phyloP scores from a whole-genome alignment of 2,329 filamentous ascomycete species.

The Penicillium corylophilum region DNA sequence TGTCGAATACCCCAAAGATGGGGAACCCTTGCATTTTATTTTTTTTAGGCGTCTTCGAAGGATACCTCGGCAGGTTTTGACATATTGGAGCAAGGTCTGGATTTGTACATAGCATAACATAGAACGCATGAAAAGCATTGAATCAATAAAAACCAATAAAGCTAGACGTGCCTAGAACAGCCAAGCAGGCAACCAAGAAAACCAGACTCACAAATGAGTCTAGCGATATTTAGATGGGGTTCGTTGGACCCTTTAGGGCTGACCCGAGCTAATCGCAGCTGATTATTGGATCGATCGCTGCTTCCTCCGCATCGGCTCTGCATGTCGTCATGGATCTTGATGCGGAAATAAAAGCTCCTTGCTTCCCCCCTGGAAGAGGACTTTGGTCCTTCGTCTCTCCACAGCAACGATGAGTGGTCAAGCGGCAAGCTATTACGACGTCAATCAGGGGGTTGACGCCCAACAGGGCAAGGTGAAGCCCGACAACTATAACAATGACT shows the following conservation, averaged over 20 bases:
- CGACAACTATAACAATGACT: constrained; percentile 11
- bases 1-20: background rate
- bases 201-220: constrained; percentile 1
- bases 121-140: background rate
- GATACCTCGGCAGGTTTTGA: constrained; percentile 3
- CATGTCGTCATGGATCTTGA: constrained; percentile 23
- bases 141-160: background rate
- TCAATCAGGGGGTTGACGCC: constrained; percentile 24
- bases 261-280: background rate
- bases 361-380: constrained; percentile 4
- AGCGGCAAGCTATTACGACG: constrained; percentile 39
- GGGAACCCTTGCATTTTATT: constrained; percentile 14
- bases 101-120: constrained; percentile 6
- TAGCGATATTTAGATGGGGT: background rate
- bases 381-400: background rate
- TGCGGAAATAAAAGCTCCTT: constrained; percentile 16
- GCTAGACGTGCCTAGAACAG: background rate
- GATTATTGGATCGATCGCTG: constrained; percentile 12
- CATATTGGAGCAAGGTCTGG: constrained; percentile 7
- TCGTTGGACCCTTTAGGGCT: background rate
- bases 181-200: background rate
- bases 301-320: constrained; percentile 3
- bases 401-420: constrained; percentile 36
- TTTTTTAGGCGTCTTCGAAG: constrained; percentile 15
- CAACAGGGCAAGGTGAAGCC: constrained; percentile 10